Evolutionary conservation across 2,329 filamentous ascomycete genomes (phyloP), one percentile per base, ranked within the genome.

Genomic region (Diaporthe eres): DNA sequence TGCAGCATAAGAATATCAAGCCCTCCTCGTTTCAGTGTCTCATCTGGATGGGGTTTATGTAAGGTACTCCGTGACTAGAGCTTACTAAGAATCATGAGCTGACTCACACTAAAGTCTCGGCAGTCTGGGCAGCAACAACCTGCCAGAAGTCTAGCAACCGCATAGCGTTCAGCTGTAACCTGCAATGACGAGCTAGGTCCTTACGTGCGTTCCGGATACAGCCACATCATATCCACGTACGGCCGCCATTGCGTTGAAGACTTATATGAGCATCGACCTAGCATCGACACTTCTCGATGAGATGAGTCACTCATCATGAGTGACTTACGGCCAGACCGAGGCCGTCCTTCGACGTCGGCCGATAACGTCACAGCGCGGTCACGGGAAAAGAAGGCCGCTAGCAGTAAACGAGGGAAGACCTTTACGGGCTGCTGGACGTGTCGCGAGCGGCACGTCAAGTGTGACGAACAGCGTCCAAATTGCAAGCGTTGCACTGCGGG

Each of bases 401-500:
- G n/a, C 3, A 15, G 58, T 17, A 42, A 17, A 61, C 37, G 58
- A 17, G 22, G 58, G 7, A 61, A 61, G n/a, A 61, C 58, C 13
- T 61, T 42, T 13, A 61, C 58, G 10, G 58, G 58, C 22, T 61
- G 58, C 37, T 61, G 58, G 58, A 61, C 58, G 17, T 61, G 58
- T 61, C 58, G 58, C 37, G 13, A 28, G 15, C 37, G 58, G 58
- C 58, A 61, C 13, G 58, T 61, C n/a, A 61, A 61, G 19, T 61
- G 58, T 7, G 58, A 61, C 58, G 58, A 61, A 37, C 58, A 61
- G 37, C 58, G 58, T 3, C 58, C 58, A 17, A 28, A 4, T 10
- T 61, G 58, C 37, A 42, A 42, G 58, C 58, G 58, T 5, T 61
- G 58, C 6, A 10, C 42, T 28, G 37, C 58, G 3, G 58, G 58